Percentiles rank a stretch among this genome's conserved stretches.
These are phyloP conservation scores for Angomonas ambiguus DNA, from an alignment of 208 protist genomes.

Conservation along the genomic window DNA sequence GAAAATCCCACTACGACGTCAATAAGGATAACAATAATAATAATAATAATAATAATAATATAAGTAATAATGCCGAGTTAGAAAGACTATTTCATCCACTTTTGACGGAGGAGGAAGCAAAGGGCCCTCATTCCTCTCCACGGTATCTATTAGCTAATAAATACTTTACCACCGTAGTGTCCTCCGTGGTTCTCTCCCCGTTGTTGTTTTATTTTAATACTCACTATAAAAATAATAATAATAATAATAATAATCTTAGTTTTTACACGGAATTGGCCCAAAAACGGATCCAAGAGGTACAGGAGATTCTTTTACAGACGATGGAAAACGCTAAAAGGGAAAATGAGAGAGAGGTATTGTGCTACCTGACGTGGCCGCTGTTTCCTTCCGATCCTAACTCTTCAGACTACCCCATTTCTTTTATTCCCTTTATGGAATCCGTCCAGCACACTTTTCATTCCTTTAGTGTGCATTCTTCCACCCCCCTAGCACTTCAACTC, in stretches of 20 bases:
- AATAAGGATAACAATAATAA: neutral
- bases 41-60: slow-evolving; percentile 4
- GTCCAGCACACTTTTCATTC: too few relatives aligned
- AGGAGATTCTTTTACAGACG: neutral
- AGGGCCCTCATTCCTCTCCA: neutral
- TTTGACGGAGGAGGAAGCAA: neutral
- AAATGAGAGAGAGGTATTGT: neutral
- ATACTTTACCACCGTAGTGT: slow-evolving; percentile 5
- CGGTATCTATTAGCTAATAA: neutral
- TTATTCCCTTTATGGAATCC: neutral
- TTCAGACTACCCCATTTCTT: neutral
- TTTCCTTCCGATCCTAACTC: neutral
- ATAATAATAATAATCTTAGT: slow-evolving; percentile 2
- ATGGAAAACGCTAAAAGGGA: neutral
- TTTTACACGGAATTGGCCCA: too few relatives aligned
- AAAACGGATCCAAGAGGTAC: neutral
- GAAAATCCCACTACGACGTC: too few relatives aligned
- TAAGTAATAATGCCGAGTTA: neutral
- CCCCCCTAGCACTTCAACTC: too few relatives aligned
- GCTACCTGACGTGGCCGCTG: too few relatives aligned
- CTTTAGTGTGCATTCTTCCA: too few relatives aligned
- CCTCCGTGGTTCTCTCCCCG: neutral
- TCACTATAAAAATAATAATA: slow-evolving; percentile 4
- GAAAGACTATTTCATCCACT: neutral
- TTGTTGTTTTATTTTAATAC: neutral